These are phyloP conservation scores for Leccinum fallax DNA, from an alignment of 1,284 basidiomycete species.

Conservation along the genomic window DNA sequence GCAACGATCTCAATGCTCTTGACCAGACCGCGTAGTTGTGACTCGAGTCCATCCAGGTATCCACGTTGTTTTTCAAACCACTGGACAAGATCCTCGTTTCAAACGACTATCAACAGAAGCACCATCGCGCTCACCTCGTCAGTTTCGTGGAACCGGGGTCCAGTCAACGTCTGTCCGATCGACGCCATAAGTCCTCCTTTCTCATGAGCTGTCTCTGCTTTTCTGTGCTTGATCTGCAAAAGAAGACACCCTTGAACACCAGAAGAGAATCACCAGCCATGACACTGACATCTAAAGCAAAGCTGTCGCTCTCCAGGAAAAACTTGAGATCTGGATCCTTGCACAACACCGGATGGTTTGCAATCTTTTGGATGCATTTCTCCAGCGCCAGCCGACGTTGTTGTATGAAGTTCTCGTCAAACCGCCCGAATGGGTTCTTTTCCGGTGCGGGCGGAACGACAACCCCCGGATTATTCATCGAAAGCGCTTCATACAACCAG, in stretches of 20 bases:
- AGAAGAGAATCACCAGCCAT: not conserved
- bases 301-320: constrained; percentile 88
- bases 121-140: constrained; percentile 68
- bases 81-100: constrained; percentile 38
- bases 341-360: constrained; percentile 83
- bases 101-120: not conserved
- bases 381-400: constrained; percentile 84
- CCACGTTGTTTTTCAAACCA: constrained; percentile 92
- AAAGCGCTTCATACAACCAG: constrained; percentile 93
- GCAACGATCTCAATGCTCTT: constrained; percentile 84
- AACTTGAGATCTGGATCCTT: constrained; percentile 84
- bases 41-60: constrained; percentile 89
- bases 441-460: constrained; percentile 97
- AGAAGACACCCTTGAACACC: not conserved
- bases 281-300: constrained; percentile 72
- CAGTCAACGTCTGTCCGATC: constrained; percentile 78
- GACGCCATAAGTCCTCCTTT: constrained; percentile 78
- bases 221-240: constrained; percentile 82
- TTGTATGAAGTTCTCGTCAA: constrained; percentile 87
- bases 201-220: constrained; percentile 73
- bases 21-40: constrained; percentile 83
- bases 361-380: constrained; percentile 87
- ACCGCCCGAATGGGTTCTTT: constrained; percentile 91
- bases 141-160: constrained; percentile 87
- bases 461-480: constrained; percentile 93